Evolutionary conservation across 2,329 filamentous ascomycete species (phyloP).

Genomic region (Venturiaceae sp.): DNA sequence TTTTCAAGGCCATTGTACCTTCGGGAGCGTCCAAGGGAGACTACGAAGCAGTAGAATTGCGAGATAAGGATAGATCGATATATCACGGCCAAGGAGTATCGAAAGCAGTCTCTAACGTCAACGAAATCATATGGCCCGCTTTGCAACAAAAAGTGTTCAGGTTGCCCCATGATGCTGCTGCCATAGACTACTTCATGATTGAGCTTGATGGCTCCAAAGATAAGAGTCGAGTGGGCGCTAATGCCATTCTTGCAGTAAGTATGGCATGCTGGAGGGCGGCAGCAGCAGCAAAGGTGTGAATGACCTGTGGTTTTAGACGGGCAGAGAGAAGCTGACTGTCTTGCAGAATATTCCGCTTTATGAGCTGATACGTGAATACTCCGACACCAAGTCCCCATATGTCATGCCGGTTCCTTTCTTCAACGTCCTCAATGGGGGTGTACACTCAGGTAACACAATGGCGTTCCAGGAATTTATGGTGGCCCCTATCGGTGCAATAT

Average conservation of each 20-base stretch:
- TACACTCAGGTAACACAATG: slow-evolving; percentile 28
- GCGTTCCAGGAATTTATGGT: slow-evolving; percentile 98
- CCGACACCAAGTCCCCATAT: slow-evolving; percentile 84
- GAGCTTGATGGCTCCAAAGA: slow-evolving; percentile 75
- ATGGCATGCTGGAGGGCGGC: slow-evolving; percentile 81
- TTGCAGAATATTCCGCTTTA: slow-evolving; percentile 67
- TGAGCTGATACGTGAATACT: slow-evolving; percentile 77
- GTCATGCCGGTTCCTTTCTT: slow-evolving; percentile 86
- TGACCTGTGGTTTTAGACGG: no score
- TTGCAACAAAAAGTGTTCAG: neutral
- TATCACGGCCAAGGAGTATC: slow-evolving; percentile 43
- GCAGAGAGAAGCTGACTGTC: slow-evolving; percentile 8
- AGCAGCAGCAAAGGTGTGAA: slow-evolving; percentile 69
- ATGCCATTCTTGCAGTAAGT: slow-evolving; percentile 78
- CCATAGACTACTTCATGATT: slow-evolving; percentile 79
- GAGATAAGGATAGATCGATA: slow-evolving; percentile 69
- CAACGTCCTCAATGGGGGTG: slow-evolving; percentile 76
- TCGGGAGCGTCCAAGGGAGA: slow-evolving; percentile 48
- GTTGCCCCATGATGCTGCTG: slow-evolving; percentile 50
- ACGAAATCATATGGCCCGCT: slow-evolving; percentile 67
- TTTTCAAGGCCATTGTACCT: slow-evolving; percentile 12
- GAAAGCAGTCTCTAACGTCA: slow-evolving; percentile 82
- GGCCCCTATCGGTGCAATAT: slow-evolving; percentile 43
- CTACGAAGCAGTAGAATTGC: slow-evolving; percentile 85
- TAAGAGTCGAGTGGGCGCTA: slow-evolving; percentile 82